Percentiles rank a stretch among this genome's conserved stretches.
Evolutionary conservation across 2,329 filamentous ascomycete species (phyloP).

Genomic region (Nemania sp.): DNA sequence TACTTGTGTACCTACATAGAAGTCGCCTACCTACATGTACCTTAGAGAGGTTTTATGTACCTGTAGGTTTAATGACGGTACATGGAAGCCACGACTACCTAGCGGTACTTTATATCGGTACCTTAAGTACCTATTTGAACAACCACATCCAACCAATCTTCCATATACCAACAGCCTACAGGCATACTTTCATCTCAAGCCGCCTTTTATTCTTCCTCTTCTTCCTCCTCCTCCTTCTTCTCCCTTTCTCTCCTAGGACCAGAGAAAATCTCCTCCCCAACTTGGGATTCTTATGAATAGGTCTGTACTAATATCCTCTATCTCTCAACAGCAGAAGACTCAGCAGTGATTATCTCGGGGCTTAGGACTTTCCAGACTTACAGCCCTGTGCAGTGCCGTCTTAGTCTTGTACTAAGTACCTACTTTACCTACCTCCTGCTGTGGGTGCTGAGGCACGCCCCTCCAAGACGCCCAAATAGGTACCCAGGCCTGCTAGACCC

Average conservation of each 20-base stretch:
- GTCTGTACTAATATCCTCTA: neutral
- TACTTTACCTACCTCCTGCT: neutral
- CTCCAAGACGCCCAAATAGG: neutral
- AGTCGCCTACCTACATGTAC: no score
- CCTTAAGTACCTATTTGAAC: slow-evolving; percentile 8
- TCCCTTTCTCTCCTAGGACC: neutral
- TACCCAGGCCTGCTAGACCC: slow-evolving; percentile 23
- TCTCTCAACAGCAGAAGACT: neutral
- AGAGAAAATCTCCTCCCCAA: neutral
- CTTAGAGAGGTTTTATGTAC: no score
- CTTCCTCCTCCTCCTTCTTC: neutral
- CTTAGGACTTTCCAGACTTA: no score
- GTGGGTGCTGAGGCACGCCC: neutral
- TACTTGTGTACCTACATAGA: no score
- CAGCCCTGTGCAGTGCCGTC: no score
- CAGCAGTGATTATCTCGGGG: neutral
- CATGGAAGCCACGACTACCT: no score
- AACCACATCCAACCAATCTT: slow-evolving; percentile 9
- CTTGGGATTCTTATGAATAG: neutral
- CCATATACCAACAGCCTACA: neutral
- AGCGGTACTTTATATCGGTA: no score
- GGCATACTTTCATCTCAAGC: slow-evolving; percentile 8
- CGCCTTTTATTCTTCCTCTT: slow-evolving; percentile 12
- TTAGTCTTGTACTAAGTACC: neutral
- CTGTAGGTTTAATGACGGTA: no score